Conservation (phyloP, 2,329 filamentous ascomycete genomes). For the Aureobasidium leucospermi region DNA sequence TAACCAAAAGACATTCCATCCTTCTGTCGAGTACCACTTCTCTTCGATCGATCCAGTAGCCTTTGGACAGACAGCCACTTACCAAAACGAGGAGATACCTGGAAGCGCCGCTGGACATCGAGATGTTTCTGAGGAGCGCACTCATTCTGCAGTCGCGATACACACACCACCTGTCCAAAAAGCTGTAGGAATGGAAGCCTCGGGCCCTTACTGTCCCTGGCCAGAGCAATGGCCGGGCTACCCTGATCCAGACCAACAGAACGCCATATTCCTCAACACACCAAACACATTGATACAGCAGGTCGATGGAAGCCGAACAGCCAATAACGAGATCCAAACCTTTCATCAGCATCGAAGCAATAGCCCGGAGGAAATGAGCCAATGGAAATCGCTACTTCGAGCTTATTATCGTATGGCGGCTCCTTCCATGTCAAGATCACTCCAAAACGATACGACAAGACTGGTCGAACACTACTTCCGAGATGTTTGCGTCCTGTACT, state of each 20-base stretch:
- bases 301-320: not conserved
- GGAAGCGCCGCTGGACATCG: not conserved
- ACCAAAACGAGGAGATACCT: not conserved
- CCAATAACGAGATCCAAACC: not conserved
- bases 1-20: slow-evolving; percentile 7
- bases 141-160: not conserved
- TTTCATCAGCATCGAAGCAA: not conserved
- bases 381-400: slow-evolving; percentile 18
- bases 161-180: not conserved
- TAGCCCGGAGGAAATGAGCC: not conserved
- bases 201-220: not conserved
- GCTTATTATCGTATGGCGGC: slow-evolving; percentile 21
- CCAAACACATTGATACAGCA: not conserved
- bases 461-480: slow-evolving; percentile 59
- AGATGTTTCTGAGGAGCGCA: not conserved
- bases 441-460: slow-evolving; percentile 46
- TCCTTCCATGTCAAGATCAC: slow-evolving; percentile 26
- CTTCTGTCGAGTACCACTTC: slow-evolving; percentile 16
- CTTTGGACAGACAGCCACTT: not conserved
- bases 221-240: not conserved
- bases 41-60: slow-evolving; percentile 16
- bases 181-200: not conserved
- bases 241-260: not conserved
- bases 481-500: slow-evolving; percentile 54
- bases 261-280: not conserved